Evolutionary conservation across 768 basidiomycete species (phyloP), one percentile per base, ranked within the genome.

Genomic region (Exsudoporus frostii): DNA sequence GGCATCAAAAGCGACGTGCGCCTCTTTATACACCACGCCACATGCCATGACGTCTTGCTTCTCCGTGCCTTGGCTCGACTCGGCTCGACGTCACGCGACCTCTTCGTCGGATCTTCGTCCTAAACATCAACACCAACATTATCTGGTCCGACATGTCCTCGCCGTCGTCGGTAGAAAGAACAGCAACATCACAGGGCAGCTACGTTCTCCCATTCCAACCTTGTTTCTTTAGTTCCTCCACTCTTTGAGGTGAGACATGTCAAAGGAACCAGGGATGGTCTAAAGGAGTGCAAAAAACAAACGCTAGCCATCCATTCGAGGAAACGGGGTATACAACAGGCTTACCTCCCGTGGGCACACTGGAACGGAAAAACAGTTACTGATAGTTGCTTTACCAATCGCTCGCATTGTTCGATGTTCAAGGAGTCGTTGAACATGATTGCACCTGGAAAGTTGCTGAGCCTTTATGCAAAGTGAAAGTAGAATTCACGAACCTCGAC

Each of bases 361-460:
- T 92, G 91, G 71, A 97, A 98, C 2, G 96, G 95, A 62, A 91
- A 88, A 4, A 79, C 76, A 3, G 92, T 92, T 55, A 78, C 67
- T 9, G 86, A 77, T 27, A 99, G 77, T 58, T 83, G 79, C 7
- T 64, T 61, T 41, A 98, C 76, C 38, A 99, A 79, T 43, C 76
- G 73, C 59, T 79, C 67, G 67, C 92, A 91, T 65, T 97, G 92
- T 33, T 76, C 76, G 7, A 73, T 49, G 14, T 75, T 81, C 45
- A 99, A 75, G 0, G 76, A 53, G 66, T 98, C 95, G 60, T 95
- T 95, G 76, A 97, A 97, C 93, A 98, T 97, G 69, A 97, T 90
- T 3, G 96, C 95, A 48, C 95, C 94, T 97, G 66, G 33, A 20
- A 46, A 45, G 41, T 44, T 22, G 20, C 33, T 63, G 11, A 61